phyloP scores from a whole-genome alignment of 1,284 basidiomycete genomes.

The Xerocomus cyaneibrunnescens region DNA sequence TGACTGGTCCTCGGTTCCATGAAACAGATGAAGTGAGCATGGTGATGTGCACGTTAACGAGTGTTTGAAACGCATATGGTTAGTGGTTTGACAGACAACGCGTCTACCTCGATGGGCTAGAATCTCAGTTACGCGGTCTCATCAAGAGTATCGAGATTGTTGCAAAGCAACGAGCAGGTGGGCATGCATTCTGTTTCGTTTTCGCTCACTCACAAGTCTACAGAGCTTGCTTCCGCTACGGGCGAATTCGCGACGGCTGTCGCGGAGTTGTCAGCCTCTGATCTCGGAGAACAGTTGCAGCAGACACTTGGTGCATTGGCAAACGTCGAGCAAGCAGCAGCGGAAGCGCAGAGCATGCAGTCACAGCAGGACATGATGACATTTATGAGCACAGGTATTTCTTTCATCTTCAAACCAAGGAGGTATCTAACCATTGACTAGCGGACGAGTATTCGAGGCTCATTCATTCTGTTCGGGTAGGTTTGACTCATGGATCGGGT shows the following conservation, averaged over 20 bases:
- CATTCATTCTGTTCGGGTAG: slow-evolving; percentile 84
- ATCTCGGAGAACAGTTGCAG: slow-evolving; percentile 73
- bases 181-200: slow-evolving; percentile 12
- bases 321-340: slow-evolving; percentile 70
- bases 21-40: slow-evolving; percentile 85
- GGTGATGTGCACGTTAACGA: not conserved
- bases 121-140: slow-evolving; percentile 83
- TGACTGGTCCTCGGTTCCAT: slow-evolving; percentile 83
- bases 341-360: slow-evolving; percentile 69
- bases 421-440: slow-evolving; percentile 24
- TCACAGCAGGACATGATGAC: slow-evolving; percentile 78
- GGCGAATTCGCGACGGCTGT: slow-evolving; percentile 74
- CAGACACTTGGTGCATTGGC: slow-evolving; percentile 66
- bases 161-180: slow-evolving; percentile 76
- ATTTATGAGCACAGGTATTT: slow-evolving; percentile 69
- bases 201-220: not conserved
- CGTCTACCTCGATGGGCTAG: slow-evolving; percentile 84
- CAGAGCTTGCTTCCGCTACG: slow-evolving; percentile 67
- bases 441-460: slow-evolving; percentile 93
- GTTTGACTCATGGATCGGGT: slow-evolving; percentile 8
- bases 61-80: not conserved
- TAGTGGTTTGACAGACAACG: slow-evolving; percentile 94
- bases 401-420: slow-evolving; percentile 3
- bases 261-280: slow-evolving; percentile 66
- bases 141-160: slow-evolving; percentile 85